These are phyloP conservation scores for Starmera dryadoides DNA, from an alignment of 805 yeast species.

Conservation along the genomic window DNA sequence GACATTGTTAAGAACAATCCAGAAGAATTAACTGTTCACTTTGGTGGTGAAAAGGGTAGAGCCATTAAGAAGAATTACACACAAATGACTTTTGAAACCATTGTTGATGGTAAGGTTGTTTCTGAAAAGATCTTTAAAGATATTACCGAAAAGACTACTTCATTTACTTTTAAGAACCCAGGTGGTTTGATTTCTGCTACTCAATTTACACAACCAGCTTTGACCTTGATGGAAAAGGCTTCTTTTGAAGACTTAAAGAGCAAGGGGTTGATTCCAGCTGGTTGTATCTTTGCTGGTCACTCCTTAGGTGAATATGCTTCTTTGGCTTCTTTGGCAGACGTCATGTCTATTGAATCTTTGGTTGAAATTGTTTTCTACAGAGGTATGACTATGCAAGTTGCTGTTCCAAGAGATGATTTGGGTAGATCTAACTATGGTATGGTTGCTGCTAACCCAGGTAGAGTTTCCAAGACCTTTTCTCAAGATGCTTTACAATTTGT, in stretches of 20 bases:
- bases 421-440: constrained; percentile 99
- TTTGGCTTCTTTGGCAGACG: constrained; percentile 92
- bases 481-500: constrained; percentile 94
- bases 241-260: constrained; percentile 95
- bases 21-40: constrained; percentile 88
- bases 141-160: constrained; percentile 72
- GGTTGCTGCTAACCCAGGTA: constrained; percentile 97
- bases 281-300: constrained; percentile 97
- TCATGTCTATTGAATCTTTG: constrained; percentile 95
- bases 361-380: constrained; percentile 98
- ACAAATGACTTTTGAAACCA: constrained; percentile 95
- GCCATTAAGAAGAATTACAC: constrained; percentile 90
- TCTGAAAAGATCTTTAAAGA: constrained; percentile 95
- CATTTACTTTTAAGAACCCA: constrained; percentile 85
- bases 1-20: constrained; percentile 96
- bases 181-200: constrained; percentile 96
- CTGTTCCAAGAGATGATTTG: constrained; percentile 91
- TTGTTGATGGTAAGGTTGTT: constrained; percentile 74
- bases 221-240: constrained; percentile 98
- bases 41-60: constrained; percentile 97
- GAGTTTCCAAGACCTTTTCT: constrained; percentile 81
- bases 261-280: constrained; percentile 91
- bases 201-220: constrained; percentile 98
- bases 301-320: constrained; percentile 99
- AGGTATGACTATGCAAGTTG: constrained; percentile 99